Percentiles rank a stretch among this genome's conserved stretches.
Conservation (phyloP, 345 rosid genomes). For the Heritiera littoralis region DNA sequence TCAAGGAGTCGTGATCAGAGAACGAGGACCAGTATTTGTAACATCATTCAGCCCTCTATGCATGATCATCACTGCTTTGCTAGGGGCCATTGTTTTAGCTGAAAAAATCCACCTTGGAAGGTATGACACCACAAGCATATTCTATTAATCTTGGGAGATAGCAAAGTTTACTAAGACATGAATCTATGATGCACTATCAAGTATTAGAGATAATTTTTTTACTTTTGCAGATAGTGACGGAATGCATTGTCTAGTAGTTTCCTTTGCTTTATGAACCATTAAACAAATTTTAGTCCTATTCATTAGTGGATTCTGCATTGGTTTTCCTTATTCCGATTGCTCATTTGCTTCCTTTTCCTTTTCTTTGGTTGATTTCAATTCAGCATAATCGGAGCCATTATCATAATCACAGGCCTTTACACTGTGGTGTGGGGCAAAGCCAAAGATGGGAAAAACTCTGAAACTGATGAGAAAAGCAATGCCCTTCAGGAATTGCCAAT, state of each 20-base stretch:
- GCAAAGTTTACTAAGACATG: neutral
- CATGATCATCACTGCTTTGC: slow-evolving; percentile 78
- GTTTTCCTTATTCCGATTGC: neutral
- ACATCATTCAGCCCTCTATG: slow-evolving; percentile 89
- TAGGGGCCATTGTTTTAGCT: slow-evolving; percentile 63
- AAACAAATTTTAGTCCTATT: neutral
- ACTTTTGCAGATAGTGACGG: slow-evolving; percentile 7
- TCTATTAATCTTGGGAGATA: neutral
- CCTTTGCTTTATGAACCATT: neutral
- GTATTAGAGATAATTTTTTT: neutral
- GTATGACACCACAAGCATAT: slow-evolving; percentile 35
- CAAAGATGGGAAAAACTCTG: slow-evolving; percentile 45
- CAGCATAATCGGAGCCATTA: slow-evolving; percentile 77
- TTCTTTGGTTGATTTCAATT: neutral
- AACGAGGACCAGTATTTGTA: slow-evolving; percentile 83
- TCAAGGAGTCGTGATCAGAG: slow-evolving; percentile 71
- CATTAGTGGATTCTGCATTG: slow-evolving; percentile 17
- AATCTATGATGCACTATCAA: neutral
- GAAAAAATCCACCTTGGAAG: slow-evolving; percentile 86
- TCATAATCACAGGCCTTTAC: slow-evolving; percentile 79
- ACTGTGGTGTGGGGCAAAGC: slow-evolving; percentile 90
- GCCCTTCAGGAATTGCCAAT: slow-evolving; percentile 52
- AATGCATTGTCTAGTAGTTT: neutral
- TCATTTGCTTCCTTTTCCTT: neutral
- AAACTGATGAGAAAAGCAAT: slow-evolving; percentile 35